phyloP scores from a whole-genome alignment of 2,329 filamentous ascomycete genomes.

The Trichoderma koningiopsis region DNA sequence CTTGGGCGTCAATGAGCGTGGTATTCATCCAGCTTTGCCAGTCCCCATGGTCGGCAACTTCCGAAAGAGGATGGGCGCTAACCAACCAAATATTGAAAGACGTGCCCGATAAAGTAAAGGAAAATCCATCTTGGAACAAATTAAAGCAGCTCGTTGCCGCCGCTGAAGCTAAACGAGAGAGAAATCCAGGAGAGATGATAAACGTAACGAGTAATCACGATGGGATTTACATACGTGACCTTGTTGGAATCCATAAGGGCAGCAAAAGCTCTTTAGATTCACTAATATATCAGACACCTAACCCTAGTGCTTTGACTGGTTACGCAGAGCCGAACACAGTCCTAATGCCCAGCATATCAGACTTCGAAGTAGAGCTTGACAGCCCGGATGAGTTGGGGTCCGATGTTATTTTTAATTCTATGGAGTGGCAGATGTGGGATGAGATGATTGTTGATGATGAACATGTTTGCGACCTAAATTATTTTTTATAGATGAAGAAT shows the following conservation, averaged over 20 bases:
- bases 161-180: background rate
- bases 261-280: background rate
- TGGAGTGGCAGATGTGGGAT: background rate
- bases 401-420: background rate
- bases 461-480: background rate
- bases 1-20: constrained; percentile 34
- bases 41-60: constrained; percentile 30
- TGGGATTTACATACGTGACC: background rate
- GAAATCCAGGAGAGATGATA: background rate
- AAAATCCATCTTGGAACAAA: background rate
- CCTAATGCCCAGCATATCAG: background rate
- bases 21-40: constrained; percentile 31
- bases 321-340: background rate
- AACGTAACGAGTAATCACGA: background rate
- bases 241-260: background rate
- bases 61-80: constrained; percentile 32
- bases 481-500: background rate
- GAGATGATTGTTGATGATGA: background rate
- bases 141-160: background rate
- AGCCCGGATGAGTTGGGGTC: background rate
- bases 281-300: background rate
- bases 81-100: background rate
- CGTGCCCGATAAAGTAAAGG: background rate
- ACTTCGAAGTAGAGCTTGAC: background rate
- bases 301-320: background rate